These are phyloP conservation scores for Circinella minor DNA, from an alignment of 371 early-diverging fungal genomes.

Conservation along the genomic window DNA sequence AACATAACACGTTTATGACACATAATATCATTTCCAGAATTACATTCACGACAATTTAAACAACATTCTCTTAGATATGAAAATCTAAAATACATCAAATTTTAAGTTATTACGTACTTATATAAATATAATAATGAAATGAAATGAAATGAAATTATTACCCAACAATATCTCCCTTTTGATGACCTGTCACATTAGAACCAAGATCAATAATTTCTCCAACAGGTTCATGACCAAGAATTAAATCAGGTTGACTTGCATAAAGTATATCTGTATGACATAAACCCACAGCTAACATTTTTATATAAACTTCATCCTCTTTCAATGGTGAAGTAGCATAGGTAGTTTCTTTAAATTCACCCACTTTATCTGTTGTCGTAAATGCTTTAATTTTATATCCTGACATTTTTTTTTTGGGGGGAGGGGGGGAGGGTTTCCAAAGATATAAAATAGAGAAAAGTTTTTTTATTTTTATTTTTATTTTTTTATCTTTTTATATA, in stretches of 20 bases:
- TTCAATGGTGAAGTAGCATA: conserved; percentile 23
- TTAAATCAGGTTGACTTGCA: conserved; percentile 23
- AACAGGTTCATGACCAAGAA: conserved; percentile 58
- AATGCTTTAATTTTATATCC: conserved; percentile 22
- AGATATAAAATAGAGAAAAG: too few relatives aligned
- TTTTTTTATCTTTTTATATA: too few relatives aligned
- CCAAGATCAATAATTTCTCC: conserved; percentile 54
- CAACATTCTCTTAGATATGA: conserved; percentile 48
- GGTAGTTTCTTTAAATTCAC: conserved; percentile 27
- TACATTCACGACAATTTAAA: conserved; percentile 47
- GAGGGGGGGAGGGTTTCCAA: too few relatives aligned
- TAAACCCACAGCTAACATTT: conserved; percentile 55
- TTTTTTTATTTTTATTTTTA: too few relatives aligned
- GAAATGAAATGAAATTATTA: conserved; percentile 5
- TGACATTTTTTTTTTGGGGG: too few relatives aligned
- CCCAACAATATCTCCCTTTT: conserved; percentile 61
- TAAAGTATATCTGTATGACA: conserved; percentile 57
- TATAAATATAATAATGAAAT: too few relatives aligned
- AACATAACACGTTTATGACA: conserved; percentile 51
- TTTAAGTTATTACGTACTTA: too few relatives aligned
- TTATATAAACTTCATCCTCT: conserved; percentile 37
- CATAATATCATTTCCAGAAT: conserved; percentile 48
- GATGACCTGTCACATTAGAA: conserved; percentile 39
- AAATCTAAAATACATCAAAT: too few relatives aligned
- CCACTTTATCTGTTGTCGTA: conserved; percentile 17